phyloP scores from a whole-genome alignment of 2,329 filamentous ascomycete genomes.

The Colletotrichum sp. region DNA sequence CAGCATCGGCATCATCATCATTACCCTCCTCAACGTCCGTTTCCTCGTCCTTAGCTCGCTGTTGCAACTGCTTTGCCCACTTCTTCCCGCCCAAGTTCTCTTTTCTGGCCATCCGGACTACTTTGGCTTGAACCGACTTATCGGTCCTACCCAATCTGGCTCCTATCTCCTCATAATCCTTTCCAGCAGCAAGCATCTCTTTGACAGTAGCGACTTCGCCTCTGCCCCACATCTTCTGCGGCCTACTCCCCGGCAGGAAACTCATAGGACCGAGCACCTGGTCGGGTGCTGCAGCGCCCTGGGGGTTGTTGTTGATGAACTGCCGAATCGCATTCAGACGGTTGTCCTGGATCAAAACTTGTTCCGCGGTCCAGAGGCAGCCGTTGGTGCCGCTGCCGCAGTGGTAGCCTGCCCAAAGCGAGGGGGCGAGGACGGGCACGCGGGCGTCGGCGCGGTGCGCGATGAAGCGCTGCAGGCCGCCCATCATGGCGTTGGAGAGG shows the following conservation, averaged over 20 bases:
- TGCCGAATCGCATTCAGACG: neutral
- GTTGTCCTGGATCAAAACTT: neutral
- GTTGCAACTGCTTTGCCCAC: neutral
- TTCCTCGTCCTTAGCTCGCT: neutral
- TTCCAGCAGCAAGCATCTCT: neutral
- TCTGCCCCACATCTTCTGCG: neutral
- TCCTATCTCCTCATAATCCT: neutral
- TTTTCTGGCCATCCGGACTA: neutral
- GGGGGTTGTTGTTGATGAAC: neutral
- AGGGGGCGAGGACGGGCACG: constrained; percentile 12
- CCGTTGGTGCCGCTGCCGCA: neutral
- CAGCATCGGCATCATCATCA: neutral
- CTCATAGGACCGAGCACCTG: neutral
- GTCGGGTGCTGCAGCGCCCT: neutral
- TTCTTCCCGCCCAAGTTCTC: neutral
- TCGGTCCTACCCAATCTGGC: neutral
- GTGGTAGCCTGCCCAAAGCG: constrained; percentile 3
- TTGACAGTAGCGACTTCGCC: neutral
- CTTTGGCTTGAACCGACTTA: neutral
- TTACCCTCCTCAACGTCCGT: neutral
- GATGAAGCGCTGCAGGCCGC: neutral
- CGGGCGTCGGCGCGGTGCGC: constrained; percentile 13
- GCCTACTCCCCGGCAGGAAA: neutral
- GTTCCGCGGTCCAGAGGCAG: neutral
- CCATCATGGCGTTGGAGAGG: neutral